Percentiles rank a stretch among this genome's conserved stretches.
Evolutionary conservation across 768 basidiomycete species (phyloP).

Genomic region (Lentinula sp.): DNA sequence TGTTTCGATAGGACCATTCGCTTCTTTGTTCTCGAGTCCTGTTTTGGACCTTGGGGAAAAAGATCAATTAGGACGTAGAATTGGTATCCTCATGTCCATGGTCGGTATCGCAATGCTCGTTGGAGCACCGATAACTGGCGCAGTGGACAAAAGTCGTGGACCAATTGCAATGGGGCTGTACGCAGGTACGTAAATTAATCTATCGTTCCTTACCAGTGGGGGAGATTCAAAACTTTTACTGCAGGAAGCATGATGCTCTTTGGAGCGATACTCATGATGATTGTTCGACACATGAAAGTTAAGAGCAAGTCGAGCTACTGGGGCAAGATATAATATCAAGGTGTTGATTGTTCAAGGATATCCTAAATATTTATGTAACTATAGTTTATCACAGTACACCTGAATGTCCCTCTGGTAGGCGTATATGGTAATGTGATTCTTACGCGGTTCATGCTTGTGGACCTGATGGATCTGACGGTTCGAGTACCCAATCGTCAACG

Average conservation of each 20-base stretch:
- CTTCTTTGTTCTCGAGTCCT: background rate
- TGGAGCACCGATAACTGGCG: slow-evolving; percentile 1
- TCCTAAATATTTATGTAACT: background rate
- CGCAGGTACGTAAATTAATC: background rate
- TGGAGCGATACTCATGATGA: background rate
- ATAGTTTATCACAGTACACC: background rate
- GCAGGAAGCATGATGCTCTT: slow-evolving; percentile 3
- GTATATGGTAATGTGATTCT: background rate
- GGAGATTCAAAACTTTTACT: background rate
- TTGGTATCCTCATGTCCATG: slow-evolving; percentile 4
- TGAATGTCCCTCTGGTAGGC: background rate
- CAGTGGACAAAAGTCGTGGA: slow-evolving; percentile 3
- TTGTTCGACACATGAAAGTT: slow-evolving; percentile 2
- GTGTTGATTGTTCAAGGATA: background rate
- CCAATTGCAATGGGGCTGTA: slow-evolving; percentile 2
- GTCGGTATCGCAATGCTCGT: slow-evolving; percentile 3
- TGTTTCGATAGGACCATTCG: slow-evolving; percentile 1
- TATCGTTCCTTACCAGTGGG: background rate
- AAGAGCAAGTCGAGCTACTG: background rate
- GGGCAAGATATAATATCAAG: background rate
- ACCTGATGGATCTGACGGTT: no score
- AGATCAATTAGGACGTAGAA: slow-evolving; percentile 3
- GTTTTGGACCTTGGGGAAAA: slow-evolving; percentile 2
- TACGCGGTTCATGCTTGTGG: no score
- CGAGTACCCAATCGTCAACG: no score